A percentile compares a stretch with the other conserved stretches of the same genome.
Evolutionary conservation across 495 filamentous ascomycete species (phyloP).

Genomic region (Hypoxylon trugodes): DNA sequence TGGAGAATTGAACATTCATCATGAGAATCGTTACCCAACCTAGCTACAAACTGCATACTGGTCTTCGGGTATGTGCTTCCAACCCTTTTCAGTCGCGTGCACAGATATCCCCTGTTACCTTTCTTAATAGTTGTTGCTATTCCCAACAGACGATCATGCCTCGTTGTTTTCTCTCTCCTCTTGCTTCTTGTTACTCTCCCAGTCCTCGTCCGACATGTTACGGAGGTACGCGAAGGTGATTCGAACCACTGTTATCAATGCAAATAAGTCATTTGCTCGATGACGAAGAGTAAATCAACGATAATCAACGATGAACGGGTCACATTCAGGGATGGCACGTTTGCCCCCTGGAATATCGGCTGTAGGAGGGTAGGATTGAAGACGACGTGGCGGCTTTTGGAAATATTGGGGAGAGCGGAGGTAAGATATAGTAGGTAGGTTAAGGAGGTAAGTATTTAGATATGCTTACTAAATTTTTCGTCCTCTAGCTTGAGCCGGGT

Average conservation of each 20-base stretch:
- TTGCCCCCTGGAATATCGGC: not conserved
- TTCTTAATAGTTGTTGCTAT: not conserved
- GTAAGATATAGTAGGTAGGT: too few species aligned
- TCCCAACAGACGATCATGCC: not conserved
- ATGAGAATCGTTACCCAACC: not conserved
- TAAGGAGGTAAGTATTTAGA: not conserved
- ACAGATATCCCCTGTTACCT: too few species aligned
- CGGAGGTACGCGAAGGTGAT: slow-evolving; percentile 40
- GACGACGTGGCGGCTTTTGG: not conserved
- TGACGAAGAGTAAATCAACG: not conserved
- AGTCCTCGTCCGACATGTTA: slow-evolving; percentile 40
- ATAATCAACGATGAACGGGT: not conserved
- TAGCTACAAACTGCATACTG: not conserved
- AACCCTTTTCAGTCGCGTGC: not conserved
- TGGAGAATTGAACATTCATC: not conserved
- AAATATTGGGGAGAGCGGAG: not conserved
- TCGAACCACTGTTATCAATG: slow-evolving; percentile 36
- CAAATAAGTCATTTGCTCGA: slow-evolving; percentile 8
- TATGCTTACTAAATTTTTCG: slow-evolving; percentile 44
- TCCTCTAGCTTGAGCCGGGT: slow-evolving; percentile 42
- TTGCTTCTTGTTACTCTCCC: slow-evolving; percentile 26
- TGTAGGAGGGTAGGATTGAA: not conserved
- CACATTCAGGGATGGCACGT: not conserved
- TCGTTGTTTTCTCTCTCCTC: not conserved
- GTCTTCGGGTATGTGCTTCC: not conserved